Conservation (phyloP, 2,329 filamentous ascomycete species). For the Zopfia rhizophila region DNA sequence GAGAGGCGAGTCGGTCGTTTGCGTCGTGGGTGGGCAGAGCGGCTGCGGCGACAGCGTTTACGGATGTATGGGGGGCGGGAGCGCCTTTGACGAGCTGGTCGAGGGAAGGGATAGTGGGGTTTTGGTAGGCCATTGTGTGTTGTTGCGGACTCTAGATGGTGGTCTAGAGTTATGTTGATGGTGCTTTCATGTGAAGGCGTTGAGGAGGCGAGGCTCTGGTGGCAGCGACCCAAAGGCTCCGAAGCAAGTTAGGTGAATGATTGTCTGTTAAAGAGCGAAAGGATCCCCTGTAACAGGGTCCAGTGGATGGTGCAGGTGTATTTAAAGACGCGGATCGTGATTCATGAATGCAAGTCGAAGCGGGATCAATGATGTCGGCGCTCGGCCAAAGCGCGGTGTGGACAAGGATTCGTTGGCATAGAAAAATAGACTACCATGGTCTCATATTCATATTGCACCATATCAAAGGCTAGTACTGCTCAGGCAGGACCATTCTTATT, state of each 20-base stretch:
- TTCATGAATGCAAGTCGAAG: background rate
- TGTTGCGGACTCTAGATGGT: background rate
- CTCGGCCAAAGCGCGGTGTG: conserved; percentile 32
- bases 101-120: conserved; percentile 57
- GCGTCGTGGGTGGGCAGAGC: conserved; percentile 43
- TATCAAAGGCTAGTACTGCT: conserved; percentile 1
- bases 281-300: background rate
- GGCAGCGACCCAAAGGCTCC: background rate
- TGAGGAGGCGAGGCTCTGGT: conserved; percentile 1
- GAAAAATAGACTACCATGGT: background rate
- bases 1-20: conserved; percentile 53
- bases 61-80: conserved; percentile 69
- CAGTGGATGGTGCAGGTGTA: too few species aligned
- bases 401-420: conserved; percentile 23
- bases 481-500: conserved; percentile 10
- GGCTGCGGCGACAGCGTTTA: conserved; percentile 51
- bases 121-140: conserved; percentile 23
- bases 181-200: conserved; percentile 26
- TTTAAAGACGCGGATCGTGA: too few species aligned
- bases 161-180: conserved; percentile 4
- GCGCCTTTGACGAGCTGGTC: conserved; percentile 95
- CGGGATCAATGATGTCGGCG: background rate
- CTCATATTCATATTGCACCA: too few species aligned
- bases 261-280: background rate
- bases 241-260: background rate